Percentiles rank a stretch among this genome's conserved stretches.
Evolutionary conservation across 768 basidiomycete species (phyloP).

Genomic region (Coprinopsis marcescibilis): DNA sequence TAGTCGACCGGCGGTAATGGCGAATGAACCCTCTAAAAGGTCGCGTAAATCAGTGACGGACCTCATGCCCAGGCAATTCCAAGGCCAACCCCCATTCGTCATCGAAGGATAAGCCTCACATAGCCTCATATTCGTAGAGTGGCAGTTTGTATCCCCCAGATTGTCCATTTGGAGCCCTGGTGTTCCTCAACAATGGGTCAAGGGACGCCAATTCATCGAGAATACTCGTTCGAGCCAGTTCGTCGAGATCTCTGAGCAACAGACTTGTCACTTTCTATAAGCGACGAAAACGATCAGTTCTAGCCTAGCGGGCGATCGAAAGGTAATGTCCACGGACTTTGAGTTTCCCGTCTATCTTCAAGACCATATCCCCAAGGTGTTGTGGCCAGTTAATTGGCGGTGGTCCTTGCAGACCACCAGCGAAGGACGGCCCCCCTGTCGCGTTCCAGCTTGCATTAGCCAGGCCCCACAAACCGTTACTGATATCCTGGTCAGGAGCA

Average conservation of each 20-base stretch:
- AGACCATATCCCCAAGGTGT: conserved; percentile 61
- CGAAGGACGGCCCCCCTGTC: conserved; percentile 17
- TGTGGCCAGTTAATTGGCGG: conserved; percentile 56
- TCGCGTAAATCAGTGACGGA: too few species aligned
- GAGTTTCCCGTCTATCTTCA: conserved; percentile 79
- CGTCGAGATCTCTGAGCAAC: conserved; percentile 80
- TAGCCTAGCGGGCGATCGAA: background rate
- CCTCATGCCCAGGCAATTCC: too few species aligned
- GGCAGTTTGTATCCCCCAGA: conserved; percentile 19
- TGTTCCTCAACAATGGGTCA: conserved; percentile 69
- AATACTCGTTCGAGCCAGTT: conserved; percentile 73
- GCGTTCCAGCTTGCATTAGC: conserved; percentile 45
- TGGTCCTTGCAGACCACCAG: conserved; percentile 31
- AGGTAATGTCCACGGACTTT: conserved; percentile 47
- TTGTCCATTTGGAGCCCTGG: conserved; percentile 31
- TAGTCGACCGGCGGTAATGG: too few species aligned
- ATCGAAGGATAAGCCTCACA: too few species aligned
- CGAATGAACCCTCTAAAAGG: too few species aligned
- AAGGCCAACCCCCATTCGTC: too few species aligned
- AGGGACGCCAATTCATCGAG: conserved; percentile 78
- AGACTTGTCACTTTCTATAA: conserved; percentile 75
- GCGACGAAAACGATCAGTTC: background rate
- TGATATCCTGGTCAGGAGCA: conserved; percentile 25
- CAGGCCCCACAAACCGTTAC: conserved; percentile 68
- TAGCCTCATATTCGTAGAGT: conserved; percentile 29